A percentile compares a stretch with the other conserved stretches of the same genome.
phyloP scores from a whole-genome alignment of 2,329 filamentous ascomycete species.

The Pyricularia pennisetigena region DNA sequence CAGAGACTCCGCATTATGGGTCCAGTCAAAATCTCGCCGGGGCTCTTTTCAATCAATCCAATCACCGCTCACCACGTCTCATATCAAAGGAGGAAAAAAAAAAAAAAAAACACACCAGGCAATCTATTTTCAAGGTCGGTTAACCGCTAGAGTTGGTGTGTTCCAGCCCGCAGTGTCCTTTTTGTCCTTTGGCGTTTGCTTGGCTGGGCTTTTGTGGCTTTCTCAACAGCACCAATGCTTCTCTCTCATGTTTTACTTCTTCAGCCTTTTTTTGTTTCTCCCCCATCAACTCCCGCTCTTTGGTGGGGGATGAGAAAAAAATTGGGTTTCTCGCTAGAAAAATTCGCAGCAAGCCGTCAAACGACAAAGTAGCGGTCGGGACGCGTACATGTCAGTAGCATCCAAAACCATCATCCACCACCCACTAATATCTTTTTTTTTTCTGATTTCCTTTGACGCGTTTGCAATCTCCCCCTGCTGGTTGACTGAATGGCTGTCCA shows the following conservation, averaged over 20 bases:
- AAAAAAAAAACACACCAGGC: slow-evolving; percentile 2
- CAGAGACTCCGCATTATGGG: not conserved
- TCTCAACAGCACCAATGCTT: not conserved
- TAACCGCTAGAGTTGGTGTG: not conserved
- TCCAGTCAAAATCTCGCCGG: not conserved
- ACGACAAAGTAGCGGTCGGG: not conserved
- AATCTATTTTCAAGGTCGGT: slow-evolving; percentile 3
- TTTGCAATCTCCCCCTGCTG: not conserved
- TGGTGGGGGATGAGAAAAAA: not conserved
- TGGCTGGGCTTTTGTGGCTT: not conserved
- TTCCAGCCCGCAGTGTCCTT: not conserved
- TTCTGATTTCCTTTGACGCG: not conserved
- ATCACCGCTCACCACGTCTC: slow-evolving; percentile 9
- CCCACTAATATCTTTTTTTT: not conserved
- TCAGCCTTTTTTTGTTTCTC: not conserved
- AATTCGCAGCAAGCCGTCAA: not conserved
- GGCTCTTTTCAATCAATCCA: slow-evolving; percentile 1
- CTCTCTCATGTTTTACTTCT: not conserved
- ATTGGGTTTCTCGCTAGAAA: not conserved
- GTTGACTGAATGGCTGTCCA: not conserved
- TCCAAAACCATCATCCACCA: not conserved
- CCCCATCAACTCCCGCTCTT: not conserved
- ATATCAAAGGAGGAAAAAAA: not conserved
- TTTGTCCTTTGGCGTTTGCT: not conserved
- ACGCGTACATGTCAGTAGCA: not conserved